Base-by-base conservation (phyloP, 2,329 filamentous ascomycete genomes). In the Emmonsia crescens region DNA sequence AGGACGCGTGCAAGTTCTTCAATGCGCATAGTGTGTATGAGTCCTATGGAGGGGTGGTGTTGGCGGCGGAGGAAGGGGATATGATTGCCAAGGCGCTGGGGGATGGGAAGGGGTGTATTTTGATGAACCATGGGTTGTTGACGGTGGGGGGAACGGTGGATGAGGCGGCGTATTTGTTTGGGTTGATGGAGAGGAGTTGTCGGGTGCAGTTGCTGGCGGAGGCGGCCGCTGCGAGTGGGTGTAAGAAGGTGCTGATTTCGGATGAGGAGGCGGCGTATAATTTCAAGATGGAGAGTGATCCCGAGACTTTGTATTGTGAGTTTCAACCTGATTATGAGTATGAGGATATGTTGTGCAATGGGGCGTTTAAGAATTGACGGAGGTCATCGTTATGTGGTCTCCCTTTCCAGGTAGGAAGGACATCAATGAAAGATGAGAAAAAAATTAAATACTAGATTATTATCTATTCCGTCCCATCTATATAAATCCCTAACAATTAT, bases 101-200 rank as follows among this genome's bases (percentile, higher is more conserved):
- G 0, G 72, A 77, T 0, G 87, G 80, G 27, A 83, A 82, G 71
- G 86, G 80, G 1, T 79, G 84, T 64, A 85, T 90, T 55, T 75
- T 90, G 58, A 78, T 86, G 65, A 91, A 90, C 70, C 88, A 91
- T 73, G 88, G 88, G 64, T 75, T 91, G 42, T 73, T 91, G 58
- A 89, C 86, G 0, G 87, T 89, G 0, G 88, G 88, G 3, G 68
- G 73, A 6, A 91, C 88, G 0, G 87, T 91, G 1, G 88, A 91
- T 69, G 88, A 91, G 73, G 88, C 88, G 0, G 85, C 84, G 0
- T 91, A 86, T 71, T 72, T 89, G 59, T 88, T 89, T 69, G 84
- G 83, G 0, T 74, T 87, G 52, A 79, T 89, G 71, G 88, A 91
- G 72, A 79, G 86, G 57, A 84, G 82, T 55, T 90, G 88, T 70